Conservation (phyloP, 2,329 filamentous ascomycete genomes). For the Ophiostoma triangulosporum region DNA sequence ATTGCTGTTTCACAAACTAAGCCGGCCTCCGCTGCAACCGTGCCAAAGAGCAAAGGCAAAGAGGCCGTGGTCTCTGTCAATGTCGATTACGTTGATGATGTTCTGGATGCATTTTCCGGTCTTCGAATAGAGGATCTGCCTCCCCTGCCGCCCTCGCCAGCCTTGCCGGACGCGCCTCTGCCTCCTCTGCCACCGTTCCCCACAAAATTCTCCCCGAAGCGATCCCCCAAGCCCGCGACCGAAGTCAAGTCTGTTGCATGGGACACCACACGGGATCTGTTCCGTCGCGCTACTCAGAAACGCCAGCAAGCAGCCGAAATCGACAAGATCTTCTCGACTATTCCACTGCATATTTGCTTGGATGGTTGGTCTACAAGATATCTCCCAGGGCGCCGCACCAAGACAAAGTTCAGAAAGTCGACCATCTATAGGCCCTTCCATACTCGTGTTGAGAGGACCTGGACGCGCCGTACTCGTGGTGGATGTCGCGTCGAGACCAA, state of each 20-base stretch:
- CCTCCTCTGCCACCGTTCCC: background rate
- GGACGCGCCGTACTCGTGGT: background rate
- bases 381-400: background rate
- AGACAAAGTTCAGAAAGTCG: background rate
- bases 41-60: background rate
- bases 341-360: background rate
- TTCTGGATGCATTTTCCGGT: background rate
- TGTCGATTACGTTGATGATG: background rate
- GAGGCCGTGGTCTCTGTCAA: background rate
- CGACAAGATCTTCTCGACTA: background rate
- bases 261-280: too few relatives aligned
- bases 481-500: background rate
- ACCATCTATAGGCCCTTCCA: background rate
- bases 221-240: background rate
- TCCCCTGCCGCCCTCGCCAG: background rate
- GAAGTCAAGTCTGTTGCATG: background rate
- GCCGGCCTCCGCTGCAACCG: background rate
- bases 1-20: background rate
- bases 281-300: background rate
- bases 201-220: background rate
- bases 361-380: background rate
- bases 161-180: background rate
- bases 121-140: background rate
- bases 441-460: background rate
- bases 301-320: background rate